A percentile compares a stretch with the other conserved stretches of the same genome.
phyloP scores from a whole-genome alignment of 345 rosid species.

The Salix caprea region DNA sequence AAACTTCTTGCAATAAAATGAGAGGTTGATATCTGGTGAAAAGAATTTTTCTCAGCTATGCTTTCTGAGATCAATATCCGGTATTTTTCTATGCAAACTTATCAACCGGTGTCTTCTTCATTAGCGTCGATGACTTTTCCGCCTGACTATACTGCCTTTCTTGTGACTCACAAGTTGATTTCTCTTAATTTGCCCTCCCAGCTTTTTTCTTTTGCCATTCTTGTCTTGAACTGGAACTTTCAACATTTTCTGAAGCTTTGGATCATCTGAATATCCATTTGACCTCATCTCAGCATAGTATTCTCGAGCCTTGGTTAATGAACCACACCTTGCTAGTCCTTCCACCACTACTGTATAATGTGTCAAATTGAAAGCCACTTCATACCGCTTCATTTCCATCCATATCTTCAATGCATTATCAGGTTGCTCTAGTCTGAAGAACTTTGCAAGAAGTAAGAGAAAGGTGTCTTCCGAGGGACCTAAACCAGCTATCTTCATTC shows the following conservation, averaged over 20 bases:
- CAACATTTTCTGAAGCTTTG: conserved; percentile 63
- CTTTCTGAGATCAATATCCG: background rate
- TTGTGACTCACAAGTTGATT: conserved; percentile 8
- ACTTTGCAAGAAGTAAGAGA: conserved; percentile 49
- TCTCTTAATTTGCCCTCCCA: conserved; percentile 14
- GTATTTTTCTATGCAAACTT: too few species aligned
- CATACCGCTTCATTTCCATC: conserved; percentile 63
- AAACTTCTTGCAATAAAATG: background rate
- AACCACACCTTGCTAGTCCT: conserved; percentile 59
- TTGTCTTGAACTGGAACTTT: conserved; percentile 26
- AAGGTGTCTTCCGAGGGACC: conserved; percentile 62
- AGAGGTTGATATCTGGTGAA: background rate
- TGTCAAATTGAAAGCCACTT: conserved; percentile 32
- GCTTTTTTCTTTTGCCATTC: conserved; percentile 14
- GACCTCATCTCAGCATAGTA: conserved; percentile 61
- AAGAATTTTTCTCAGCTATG: background rate
- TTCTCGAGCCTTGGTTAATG: conserved; percentile 50
- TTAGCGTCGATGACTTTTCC: conserved; percentile 1
- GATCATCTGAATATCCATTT: conserved; percentile 61
- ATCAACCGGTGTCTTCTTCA: too few species aligned
- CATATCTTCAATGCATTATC: conserved; percentile 66
- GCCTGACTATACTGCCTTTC: conserved; percentile 17
- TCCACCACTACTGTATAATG: conserved; percentile 50
- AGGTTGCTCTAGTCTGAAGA: conserved; percentile 54
- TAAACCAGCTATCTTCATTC: conserved; percentile 54